Evolutionary conservation across 805 yeast genomes (phyloP).

Genomic region (Kurtzmaniella fragi): DNA sequence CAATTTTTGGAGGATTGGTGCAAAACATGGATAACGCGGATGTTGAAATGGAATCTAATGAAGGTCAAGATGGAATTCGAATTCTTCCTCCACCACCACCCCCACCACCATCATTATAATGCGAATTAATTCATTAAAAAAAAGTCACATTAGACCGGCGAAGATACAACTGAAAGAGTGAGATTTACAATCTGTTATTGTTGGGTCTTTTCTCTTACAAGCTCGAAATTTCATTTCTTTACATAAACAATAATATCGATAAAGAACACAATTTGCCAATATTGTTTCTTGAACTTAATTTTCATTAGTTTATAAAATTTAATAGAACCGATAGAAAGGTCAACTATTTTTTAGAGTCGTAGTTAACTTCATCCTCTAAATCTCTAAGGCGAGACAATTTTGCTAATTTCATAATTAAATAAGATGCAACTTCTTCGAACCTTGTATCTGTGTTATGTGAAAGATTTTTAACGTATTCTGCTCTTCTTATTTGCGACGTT

Average conservation of each 20-base stretch:
- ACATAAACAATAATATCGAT: neutral
- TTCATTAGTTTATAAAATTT: neutral
- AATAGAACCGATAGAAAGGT: neutral
- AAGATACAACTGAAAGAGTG: too few species aligned
- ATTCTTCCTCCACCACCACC: slow-evolving; percentile 15
- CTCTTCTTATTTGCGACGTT: neutral
- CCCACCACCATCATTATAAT: too few species aligned
- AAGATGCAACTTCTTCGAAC: slow-evolving; percentile 14
- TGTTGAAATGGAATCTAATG: slow-evolving; percentile 24
- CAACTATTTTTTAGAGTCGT: too few species aligned
- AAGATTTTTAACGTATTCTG: slow-evolving; percentile 5
- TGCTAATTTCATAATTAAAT: slow-evolving; percentile 12
- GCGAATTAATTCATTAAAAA: too few species aligned
- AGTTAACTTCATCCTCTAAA: too few species aligned
- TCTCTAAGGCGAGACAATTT: too few species aligned
- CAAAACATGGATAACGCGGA: slow-evolving; percentile 24
- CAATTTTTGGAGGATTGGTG: slow-evolving; percentile 31
- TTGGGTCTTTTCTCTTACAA: too few species aligned
- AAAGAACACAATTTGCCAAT: neutral
- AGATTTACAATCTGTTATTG: too few species aligned
- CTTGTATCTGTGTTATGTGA: slow-evolving; percentile 9
- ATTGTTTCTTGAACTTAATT: neutral
- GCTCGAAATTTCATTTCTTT: slow-evolving; percentile 13
- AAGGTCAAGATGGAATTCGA: slow-evolving; percentile 10
- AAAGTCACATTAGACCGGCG: too few species aligned